Percentiles rank a stretch among this genome's conserved stretches.
These are phyloP conservation scores for Arxiozyma slooffiae DNA, from an alignment of 1,139 yeast species.

Conservation along the genomic window DNA sequence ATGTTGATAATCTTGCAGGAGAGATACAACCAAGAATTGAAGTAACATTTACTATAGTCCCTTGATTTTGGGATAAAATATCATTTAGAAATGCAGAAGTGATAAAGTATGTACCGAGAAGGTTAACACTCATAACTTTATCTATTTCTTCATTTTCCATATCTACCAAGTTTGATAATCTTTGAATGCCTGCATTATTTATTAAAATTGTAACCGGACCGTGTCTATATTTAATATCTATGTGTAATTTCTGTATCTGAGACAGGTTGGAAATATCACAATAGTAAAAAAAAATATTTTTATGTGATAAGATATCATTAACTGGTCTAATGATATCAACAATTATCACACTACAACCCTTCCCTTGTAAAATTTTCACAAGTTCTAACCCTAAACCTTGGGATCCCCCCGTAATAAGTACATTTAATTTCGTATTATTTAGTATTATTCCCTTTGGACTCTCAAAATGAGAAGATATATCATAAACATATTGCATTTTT, in stretches of 20 bases:
- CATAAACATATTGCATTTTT: not conserved
- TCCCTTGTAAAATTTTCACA: constrained; percentile 37
- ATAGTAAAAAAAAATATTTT: constrained; percentile 43
- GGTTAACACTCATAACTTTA: constrained; percentile 51
- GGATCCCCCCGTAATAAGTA: constrained; percentile 75
- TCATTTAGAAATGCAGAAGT: constrained; percentile 61
- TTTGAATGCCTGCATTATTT: constrained; percentile 74
- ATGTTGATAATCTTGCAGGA: constrained; percentile 69
- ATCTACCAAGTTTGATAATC: constrained; percentile 48
- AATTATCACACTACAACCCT: constrained; percentile 46
- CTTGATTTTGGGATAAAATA: constrained; percentile 55
- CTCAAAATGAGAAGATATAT: not conserved
- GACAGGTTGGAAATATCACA: constrained; percentile 59
- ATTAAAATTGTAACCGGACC: constrained; percentile 60
- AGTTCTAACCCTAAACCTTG: constrained; percentile 66
- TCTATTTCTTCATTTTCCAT: constrained; percentile 51
- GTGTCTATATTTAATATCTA: constrained; percentile 34
- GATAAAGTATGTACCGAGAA: constrained; percentile 60
- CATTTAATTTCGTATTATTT: constrained; percentile 30
- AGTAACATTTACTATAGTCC: constrained; percentile 71
- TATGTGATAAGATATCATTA: constrained; percentile 21
- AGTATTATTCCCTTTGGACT: not conserved
- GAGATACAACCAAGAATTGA: constrained; percentile 78
- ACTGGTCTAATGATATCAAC: constrained; percentile 46
- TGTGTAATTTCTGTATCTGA: constrained; percentile 35